Evolutionary conservation across 176 grass and related monocot species (phyloP), one percentile per base, ranked within the genome.

Genomic region (Lolium rigidum): DNA sequence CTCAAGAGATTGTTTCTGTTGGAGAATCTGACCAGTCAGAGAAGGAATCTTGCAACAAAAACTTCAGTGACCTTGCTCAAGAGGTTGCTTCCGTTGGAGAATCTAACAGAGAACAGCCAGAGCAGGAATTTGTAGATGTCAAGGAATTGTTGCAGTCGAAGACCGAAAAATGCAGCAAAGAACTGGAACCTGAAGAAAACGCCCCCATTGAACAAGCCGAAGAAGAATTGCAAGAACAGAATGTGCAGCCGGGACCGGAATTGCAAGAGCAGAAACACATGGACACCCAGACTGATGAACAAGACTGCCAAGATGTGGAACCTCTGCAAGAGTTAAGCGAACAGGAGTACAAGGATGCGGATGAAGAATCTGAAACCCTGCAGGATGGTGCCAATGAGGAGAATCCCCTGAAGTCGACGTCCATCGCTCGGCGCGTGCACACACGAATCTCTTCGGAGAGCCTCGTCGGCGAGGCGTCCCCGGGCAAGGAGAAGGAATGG

Each of bases 381-480:
- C 2, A 13, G 13, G 17, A 56, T 18, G 54, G 8, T 18, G 54
- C 54, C 66, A 9, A 8, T 3, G 0, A 15, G 82, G 90, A 92
- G 56, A 81, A 38, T 31, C 43, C 85, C 20, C 28, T 78, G 15
- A 87, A 72, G 82, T 90, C 85, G 17, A 83, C 78, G 18, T 90
- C 95, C 13, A 91, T 79, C 20, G 89, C 88, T 9, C 21, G 78
- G n/a, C 20, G 76, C 0, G 84, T 86, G 79, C 90, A 94, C 83
- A 79, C 84, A 4, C 51, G 88, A 15, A 87, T 35, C 26, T 62
- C 82, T 3, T 93, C 92, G 7, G 88, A 87, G 24, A 80, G 76
- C 76, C 82, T 96, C 62, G 65, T 86, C 35, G 82, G 90, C 62
- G 90, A 96, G 38, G 87, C 39, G 10, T 96, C 92, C 4, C 83